Evolutionary conservation across 768 basidiomycete genomes (phyloP).

Genomic region (Gloeophyllum trabeum): DNA sequence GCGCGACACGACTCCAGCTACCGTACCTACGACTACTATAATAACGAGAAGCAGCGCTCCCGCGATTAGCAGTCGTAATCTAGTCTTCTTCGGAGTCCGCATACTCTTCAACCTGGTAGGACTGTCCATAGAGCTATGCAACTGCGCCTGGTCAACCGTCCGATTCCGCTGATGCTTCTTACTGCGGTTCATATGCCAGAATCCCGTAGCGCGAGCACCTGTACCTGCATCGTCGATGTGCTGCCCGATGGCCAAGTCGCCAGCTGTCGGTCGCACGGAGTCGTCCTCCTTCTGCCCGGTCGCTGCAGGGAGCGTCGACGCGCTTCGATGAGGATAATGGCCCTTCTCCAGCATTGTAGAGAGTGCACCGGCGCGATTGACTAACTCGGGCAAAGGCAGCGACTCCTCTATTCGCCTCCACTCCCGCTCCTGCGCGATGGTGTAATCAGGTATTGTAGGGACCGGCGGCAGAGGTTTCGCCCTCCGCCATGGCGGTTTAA

Average conservation of each 20-base stretch:
- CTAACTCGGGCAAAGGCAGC: conserved; percentile 40
- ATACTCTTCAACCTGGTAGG: too few species aligned
- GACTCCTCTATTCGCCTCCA: conserved; percentile 32
- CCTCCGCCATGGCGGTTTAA: conserved; percentile 26
- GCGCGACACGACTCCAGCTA: not conserved
- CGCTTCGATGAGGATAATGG: conserved; percentile 37
- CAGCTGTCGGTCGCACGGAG: not conserved
- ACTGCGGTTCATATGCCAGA: too few species aligned
- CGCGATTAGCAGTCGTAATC: conserved; percentile 4
- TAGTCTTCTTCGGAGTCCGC: conserved; percentile 6
- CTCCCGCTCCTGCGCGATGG: conserved; percentile 28
- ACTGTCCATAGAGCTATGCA: not conserved
- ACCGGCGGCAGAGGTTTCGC: conserved; percentile 50
- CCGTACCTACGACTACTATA: not conserved
- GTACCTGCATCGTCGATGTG: too few species aligned
- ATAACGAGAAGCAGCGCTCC: conserved; percentile 15
- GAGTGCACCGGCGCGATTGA: conserved; percentile 36
- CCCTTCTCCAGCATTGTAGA: conserved; percentile 41
- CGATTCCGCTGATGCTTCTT: too few species aligned
- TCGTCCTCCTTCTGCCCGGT: conserved; percentile 1
- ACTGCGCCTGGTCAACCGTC: not conserved
- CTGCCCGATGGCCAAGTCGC: conserved; percentile 3
- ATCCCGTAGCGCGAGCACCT: too few species aligned
- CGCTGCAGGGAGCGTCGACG: conserved; percentile 15
- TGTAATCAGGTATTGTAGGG: conserved; percentile 36